Conservation (phyloP, 441 rosid species). For the Pelargonium fulgidum region DNA sequence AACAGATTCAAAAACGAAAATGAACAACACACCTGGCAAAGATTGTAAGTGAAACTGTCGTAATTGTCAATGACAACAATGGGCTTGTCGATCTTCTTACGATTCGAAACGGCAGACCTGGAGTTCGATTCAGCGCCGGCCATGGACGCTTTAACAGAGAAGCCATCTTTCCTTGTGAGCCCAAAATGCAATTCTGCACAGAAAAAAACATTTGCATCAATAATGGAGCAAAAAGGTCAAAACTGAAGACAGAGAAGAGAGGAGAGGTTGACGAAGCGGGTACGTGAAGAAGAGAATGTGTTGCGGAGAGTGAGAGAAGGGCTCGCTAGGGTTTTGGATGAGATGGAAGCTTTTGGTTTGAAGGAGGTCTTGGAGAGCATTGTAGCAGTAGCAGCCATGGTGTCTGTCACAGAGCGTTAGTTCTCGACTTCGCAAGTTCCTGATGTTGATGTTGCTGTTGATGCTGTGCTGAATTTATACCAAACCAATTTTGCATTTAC, state of each 20-base stretch:
- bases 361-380: constrained; percentile 6
- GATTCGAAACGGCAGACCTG: constrained; percentile 22
- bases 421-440: not conserved
- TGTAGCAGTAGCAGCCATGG: not conserved
- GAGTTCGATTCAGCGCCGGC: constrained; percentile 32
- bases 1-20: not conserved
- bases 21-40: constrained; percentile 60
- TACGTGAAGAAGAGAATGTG: not conserved
- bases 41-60: constrained; percentile 93
- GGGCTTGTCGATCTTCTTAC: constrained; percentile 35
- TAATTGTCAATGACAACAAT: constrained; percentile 82
- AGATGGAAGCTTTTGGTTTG: not conserved
- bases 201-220: constrained; percentile 7
- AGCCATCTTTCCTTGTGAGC: constrained; percentile 31
- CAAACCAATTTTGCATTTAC: no score
- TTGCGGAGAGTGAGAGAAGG: not conserved
- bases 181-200: constrained; percentile 34
- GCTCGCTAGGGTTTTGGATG: not conserved
- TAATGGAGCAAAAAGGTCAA: not conserved
- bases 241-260: not conserved
- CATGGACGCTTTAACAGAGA: constrained; percentile 34
- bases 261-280: constrained; percentile 1
- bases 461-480: no score
- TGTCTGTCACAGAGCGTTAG: not conserved
- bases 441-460: not conserved